Base-by-base conservation (phyloP, 1,139 yeast genomes). In the Pichia sp. region DNA sequence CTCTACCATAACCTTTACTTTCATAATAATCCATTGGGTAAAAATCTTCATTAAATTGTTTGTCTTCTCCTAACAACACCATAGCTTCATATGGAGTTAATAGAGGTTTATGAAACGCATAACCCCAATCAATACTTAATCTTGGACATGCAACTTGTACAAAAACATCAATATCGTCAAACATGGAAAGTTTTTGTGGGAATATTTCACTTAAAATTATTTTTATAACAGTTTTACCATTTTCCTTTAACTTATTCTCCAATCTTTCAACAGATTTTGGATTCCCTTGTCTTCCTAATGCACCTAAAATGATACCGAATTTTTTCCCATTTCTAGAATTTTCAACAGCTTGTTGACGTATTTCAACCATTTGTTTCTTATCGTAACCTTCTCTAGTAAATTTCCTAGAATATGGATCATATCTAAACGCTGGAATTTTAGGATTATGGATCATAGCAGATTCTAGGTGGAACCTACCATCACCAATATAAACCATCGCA, bases 371-470 rank as follows among this genome's bases (percentile, higher is more conserved):
- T 62, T 90, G 94, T 44, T 77, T 73, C 58, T 87, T 96, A 57
- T 87, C 95, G 60, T 88, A 92, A 53, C 78, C 75, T 60, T 92
- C 99, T 41, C 82, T 67, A 1, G 98, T 90, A 65, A 92, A 88
- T 59, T 85, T 88, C 51, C 95, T 72, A 23, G 88, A 83, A 61
- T 92, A 92, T 8, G 99, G 99, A 61, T 92, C 98, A 61, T 92
- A 92, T 55, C 95, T 76, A 64, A 70, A 92, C 0, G 98, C 97
- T 0, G 95, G 95, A 11, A 90, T 75, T 11, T 78, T 79, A 0
- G 99, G 98, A 61, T 92, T 92, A 62, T 90, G 97, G 49, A 92
- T 92, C 98, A 92, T 90, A 5, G 97, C 88, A 45, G 95, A 81
- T 62, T 92, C 99, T 41, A 92, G 68, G 64, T 92, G 99, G 66